Evolutionary conservation across 169 alveolate species (phyloP).

Genomic region (Eimeria necatrix): DNA sequence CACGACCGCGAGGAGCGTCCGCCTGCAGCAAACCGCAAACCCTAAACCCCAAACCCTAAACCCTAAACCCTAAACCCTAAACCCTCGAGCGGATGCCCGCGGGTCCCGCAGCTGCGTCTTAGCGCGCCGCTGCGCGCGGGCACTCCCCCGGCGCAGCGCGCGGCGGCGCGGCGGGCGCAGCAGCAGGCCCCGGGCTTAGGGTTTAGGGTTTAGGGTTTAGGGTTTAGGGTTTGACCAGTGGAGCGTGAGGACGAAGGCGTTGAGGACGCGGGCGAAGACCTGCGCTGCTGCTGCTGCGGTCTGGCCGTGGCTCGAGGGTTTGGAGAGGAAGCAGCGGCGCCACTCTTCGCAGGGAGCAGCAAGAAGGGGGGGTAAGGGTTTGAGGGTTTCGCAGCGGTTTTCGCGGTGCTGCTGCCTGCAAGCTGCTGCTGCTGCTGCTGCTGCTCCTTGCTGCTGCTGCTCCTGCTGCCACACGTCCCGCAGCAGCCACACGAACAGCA

Average conservation of each 20-base stretch:
- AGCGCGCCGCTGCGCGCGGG: too few species aligned
- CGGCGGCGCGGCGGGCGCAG: too few species aligned
- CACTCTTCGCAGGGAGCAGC: slow-evolving; percentile 66
- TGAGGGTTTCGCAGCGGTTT: slow-evolving; percentile 73
- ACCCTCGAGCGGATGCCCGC: neutral
- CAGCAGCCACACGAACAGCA: slow-evolving; percentile 1
- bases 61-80: slow-evolving; percentile 19
- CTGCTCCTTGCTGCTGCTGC: slow-evolving; percentile 47
- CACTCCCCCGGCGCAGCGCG: too few species aligned
- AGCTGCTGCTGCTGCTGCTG: slow-evolving; percentile 68
- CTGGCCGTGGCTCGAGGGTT: slow-evolving; percentile 54
- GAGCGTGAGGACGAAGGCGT: slow-evolving; percentile 68
- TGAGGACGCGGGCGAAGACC: slow-evolving; percentile 60
- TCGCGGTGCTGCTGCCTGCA: slow-evolving; percentile 72
- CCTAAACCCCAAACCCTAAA: slow-evolving; percentile 50
- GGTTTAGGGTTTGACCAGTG: slow-evolving; percentile 42
- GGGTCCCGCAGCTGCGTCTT: neutral
- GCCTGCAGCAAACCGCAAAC: neutral
- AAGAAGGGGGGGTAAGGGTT: slow-evolving; percentile 73
- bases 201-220: neutral
- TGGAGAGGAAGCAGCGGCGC: slow-evolving; percentile 50
- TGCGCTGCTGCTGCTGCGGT: neutral
- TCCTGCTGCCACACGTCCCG: slow-evolving; percentile 42
- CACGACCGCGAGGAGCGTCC: slow-evolving; percentile 2
- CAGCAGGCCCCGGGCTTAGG: neutral